Evolutionary conservation across 768 basidiomycete genomes (phyloP), one percentile per base, ranked within the genome.

Genomic region (Lyophyllum decastes): DNA sequence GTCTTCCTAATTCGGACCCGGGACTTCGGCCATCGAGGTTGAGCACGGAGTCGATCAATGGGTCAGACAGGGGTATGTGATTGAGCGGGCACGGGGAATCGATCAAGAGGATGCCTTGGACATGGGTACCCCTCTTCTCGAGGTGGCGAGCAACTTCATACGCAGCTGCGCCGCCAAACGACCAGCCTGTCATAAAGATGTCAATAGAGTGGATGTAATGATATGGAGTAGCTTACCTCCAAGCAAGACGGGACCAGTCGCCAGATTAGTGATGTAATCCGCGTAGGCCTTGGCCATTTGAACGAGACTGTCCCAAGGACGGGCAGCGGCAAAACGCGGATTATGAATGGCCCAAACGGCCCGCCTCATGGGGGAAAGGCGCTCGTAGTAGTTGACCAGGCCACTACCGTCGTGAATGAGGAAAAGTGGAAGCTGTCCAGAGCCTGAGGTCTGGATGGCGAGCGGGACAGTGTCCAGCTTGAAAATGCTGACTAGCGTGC

Each of bases 401-500:
- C 90, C 90, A 60, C 86, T 88, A 5, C 90, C 90, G 59, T 91
- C 90, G 62, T 92, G 89, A 10, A 92, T 75, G 22, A 92, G 77
- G 55, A 89, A 80, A 3, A 92, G 74, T 0, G 83, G 88, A 0
- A 68, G 52, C 2, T 49, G 57, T 12, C 52, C 25, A 9, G 67
- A 58, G 2, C 55, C 41, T 1, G 72, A 61, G 27, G 61, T 64
- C 55, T 83, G 86, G 40, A 85, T 64, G 21, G 66, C 61, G 16
- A 75, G 59, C 0, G 77, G 73, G 7, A 65, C 60, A 4, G 57
- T 62, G n/a, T 74, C 70, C 2, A 73, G 66, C 19, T 55, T 60
- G 16, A 71, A 55, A 34, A 61, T 49, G 49, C 52, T 61, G 22
- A 60, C 43, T 21, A 72, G 51, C 19, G 58, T 26, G 10, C 26